Conservation (phyloP, 805 yeast species). For the Starmerella etchellsii region DNA sequence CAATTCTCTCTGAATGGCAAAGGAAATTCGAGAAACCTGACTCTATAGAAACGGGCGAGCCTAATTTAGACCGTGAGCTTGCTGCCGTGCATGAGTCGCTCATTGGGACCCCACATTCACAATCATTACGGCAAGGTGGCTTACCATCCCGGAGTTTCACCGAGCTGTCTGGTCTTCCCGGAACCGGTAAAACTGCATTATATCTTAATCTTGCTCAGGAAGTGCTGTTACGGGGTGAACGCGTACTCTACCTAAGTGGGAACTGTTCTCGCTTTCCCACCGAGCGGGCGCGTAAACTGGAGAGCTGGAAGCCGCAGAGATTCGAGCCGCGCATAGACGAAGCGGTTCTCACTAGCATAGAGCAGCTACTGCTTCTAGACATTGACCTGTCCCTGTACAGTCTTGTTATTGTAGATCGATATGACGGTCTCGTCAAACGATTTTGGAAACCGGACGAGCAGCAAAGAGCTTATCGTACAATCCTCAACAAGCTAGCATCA, state of each 20-base stretch:
- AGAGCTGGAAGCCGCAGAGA: slow-evolving; percentile 9
- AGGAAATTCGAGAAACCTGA: neutral
- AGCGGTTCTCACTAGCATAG: slow-evolving; percentile 4
- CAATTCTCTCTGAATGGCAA: slow-evolving; percentile 4
- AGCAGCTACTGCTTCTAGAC: slow-evolving; percentile 18
- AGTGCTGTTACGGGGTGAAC: slow-evolving; percentile 18
- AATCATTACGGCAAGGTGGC: slow-evolving; percentile 2
- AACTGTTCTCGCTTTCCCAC: slow-evolving; percentile 18
- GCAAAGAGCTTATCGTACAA: slow-evolving; percentile 1
- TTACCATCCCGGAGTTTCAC: slow-evolving; percentile 10
- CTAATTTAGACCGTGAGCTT: slow-evolving; percentile 7
- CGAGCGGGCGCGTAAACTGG: slow-evolving; percentile 11
- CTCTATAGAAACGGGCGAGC: slow-evolving; percentile 5
- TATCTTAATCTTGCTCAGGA: slow-evolving; percentile 16
- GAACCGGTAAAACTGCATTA: slow-evolving; percentile 23
- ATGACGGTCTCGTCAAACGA: slow-evolving; percentile 9
- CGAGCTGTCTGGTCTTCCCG: slow-evolving; percentile 25
- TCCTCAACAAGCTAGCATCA: neutral
- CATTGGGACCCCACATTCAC: neutral
- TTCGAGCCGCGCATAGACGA: slow-evolving; percentile 6
- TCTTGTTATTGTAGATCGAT: slow-evolving; percentile 19
- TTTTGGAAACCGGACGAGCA: slow-evolving; percentile 1
- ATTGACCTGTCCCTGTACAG: slow-evolving; percentile 23
- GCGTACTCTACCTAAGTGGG: slow-evolving; percentile 21
- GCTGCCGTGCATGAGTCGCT: slow-evolving; percentile 1